Percentiles rank a stretch among this genome's conserved stretches.
Evolutionary conservation across 495 filamentous ascomycete genomes (phyloP).

Genomic region (Penicillium malachiteum): DNA sequence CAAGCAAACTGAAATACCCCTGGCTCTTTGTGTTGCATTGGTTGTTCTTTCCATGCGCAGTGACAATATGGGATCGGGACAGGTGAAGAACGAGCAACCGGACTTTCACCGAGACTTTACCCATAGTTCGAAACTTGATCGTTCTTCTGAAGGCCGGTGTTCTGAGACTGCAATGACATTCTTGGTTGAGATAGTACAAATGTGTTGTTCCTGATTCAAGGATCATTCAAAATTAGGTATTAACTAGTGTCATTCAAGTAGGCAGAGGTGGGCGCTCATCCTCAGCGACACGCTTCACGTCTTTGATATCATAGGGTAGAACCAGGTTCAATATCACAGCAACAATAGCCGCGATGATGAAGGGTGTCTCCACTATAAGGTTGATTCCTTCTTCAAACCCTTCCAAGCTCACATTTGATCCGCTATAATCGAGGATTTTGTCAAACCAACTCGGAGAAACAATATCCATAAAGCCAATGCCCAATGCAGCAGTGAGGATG

Average conservation of each 20-base stretch:
- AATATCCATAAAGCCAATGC: constrained; percentile 74
- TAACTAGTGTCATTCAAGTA: neutral
- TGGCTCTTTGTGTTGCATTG: no score
- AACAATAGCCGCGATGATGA: constrained; percentile 62
- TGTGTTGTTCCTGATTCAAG: neutral
- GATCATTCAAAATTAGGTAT: no score
- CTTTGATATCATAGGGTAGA: constrained; percentile 33
- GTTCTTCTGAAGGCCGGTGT: no score
- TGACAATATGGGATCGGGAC: no score
- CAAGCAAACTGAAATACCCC: no score
- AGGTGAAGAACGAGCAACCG: no score
- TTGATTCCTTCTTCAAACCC: constrained; percentile 78
- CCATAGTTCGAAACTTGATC: no score
- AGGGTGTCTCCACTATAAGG: constrained; percentile 68
- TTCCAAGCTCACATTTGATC: constrained; percentile 60
- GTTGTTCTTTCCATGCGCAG: no score
- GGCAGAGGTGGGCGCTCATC: constrained; percentile 6
- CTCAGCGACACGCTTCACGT: neutral
- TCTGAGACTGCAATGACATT: no score
- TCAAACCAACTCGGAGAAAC: constrained; percentile 69
- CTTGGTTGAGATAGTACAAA: neutral
- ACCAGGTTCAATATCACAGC: constrained; percentile 66
- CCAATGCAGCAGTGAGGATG: constrained; percentile 70
- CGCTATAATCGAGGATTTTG: constrained; percentile 65
- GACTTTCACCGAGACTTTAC: no score